phyloP scores from a whole-genome alignment of 768 basidiomycete genomes.

The Saitozyma podzolica region DNA sequence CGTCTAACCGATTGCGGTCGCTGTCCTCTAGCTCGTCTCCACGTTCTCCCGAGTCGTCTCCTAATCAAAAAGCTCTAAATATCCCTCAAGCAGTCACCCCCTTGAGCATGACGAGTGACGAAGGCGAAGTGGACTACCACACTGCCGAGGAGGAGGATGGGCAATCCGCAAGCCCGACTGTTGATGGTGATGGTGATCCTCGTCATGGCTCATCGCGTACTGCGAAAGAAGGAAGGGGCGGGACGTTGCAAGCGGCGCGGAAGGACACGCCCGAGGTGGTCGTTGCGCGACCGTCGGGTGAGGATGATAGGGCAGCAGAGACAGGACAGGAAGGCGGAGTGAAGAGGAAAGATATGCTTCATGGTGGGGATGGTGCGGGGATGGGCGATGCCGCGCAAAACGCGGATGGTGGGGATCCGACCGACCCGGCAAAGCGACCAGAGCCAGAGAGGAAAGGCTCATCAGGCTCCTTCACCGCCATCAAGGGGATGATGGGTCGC shows the following conservation, averaged over 20 bases:
- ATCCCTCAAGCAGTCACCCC: slow-evolving; percentile 20
- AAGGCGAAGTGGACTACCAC: slow-evolving; percentile 12
- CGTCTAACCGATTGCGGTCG: slow-evolving; percentile 38
- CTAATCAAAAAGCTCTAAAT: not conserved
- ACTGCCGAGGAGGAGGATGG: slow-evolving; percentile 14
- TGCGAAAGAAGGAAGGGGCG: too few species aligned
- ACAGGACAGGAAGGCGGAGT: slow-evolving; percentile 1
- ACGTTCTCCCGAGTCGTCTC: not conserved
- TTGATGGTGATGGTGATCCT: too few species aligned
- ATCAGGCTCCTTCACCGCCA: not conserved
- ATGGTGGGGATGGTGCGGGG: not conserved
- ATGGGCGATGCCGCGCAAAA: not conserved
- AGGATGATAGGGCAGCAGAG: not conserved
- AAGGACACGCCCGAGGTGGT: not conserved
- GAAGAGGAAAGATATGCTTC: not conserved
- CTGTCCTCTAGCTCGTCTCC: slow-evolving; percentile 7
- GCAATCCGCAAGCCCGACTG: too few species aligned
- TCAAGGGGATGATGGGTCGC: slow-evolving; percentile 25
- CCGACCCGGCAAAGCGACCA: not conserved
- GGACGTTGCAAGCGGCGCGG: not conserved
- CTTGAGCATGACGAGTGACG: slow-evolving; percentile 34
- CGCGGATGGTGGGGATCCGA: not conserved
- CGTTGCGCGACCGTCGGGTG: not conserved
- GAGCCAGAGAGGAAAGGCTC: not conserved
- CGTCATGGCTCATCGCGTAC: too few species aligned